Percentiles rank a stretch among this genome's conserved stretches.
Conservation (phyloP, 1,284 basidiomycete genomes). For the Ganoderma lingzhi region DNA sequence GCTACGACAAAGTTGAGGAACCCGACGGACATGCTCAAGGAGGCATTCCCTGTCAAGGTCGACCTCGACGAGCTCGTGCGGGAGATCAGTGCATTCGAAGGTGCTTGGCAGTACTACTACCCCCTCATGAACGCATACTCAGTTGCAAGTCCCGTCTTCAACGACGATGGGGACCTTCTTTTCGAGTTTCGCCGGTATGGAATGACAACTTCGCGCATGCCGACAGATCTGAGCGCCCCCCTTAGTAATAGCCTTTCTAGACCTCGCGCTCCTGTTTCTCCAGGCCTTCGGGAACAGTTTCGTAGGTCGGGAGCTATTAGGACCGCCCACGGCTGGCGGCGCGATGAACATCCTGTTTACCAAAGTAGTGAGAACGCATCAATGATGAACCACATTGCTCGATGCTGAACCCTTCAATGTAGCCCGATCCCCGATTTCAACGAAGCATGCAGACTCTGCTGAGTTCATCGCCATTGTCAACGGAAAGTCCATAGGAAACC, state of each 20-base stretch:
- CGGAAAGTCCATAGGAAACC: slow-evolving; percentile 4
- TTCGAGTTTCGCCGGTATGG: slow-evolving; percentile 41
- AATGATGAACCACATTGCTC: not conserved
- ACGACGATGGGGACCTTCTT: slow-evolving; percentile 41
- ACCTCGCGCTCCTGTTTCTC: not conserved
- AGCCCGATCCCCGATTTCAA: not conserved
- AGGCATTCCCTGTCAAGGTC: slow-evolving; percentile 29
- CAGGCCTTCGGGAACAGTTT: not conserved
- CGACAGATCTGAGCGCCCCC: not conserved
- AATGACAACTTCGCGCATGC: slow-evolving; percentile 7
- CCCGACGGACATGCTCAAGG: slow-evolving; percentile 28
- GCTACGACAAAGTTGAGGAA: slow-evolving; percentile 18
- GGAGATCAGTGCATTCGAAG: slow-evolving; percentile 42
- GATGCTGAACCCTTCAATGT: not conserved
- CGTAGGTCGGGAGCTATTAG: not conserved
- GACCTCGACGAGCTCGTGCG: slow-evolving; percentile 36
- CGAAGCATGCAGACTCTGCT: not conserved
- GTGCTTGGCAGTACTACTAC: slow-evolving; percentile 41
- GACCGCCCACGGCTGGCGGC: no score
- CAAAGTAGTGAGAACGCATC: not conserved
- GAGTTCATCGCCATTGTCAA: slow-evolving; percentile 12
- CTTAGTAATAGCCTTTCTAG: not conserved
- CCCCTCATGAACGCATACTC: slow-evolving; percentile 37
- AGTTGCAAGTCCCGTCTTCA: slow-evolving; percentile 44
- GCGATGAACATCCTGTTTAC: not conserved